Evolutionary conservation across 345 rosid species (phyloP).

Genomic region (Eucalyptus polybractea): DNA sequence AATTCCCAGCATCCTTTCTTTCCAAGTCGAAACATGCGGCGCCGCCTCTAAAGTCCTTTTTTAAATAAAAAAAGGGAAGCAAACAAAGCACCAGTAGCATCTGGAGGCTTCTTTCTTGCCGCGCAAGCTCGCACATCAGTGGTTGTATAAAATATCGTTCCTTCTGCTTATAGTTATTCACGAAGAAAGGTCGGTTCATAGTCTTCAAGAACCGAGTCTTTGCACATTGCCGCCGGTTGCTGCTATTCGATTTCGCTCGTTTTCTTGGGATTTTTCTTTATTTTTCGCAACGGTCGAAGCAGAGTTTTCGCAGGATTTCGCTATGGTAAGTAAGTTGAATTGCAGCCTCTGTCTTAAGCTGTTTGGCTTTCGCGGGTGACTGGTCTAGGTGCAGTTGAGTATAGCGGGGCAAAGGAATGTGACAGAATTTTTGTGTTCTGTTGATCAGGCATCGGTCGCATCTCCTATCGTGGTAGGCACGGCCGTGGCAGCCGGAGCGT

Average conservation of each 20-base stretch:
- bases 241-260: not conserved
- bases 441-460: not conserved
- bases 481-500: constrained; percentile 15
- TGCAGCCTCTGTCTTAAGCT: not conserved
- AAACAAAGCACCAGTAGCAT: not conserved
- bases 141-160: not conserved
- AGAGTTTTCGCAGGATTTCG: not conserved
- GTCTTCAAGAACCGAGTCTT: not conserved
- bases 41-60: not conserved
- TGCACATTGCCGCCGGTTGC: not conserved
- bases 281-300: not conserved
- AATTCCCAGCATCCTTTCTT: not conserved
- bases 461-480: constrained; percentile 7
- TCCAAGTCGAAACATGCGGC: not conserved
- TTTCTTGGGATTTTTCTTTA: not conserved
- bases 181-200: not conserved
- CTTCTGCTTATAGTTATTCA: not conserved
- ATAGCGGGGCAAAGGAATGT: not conserved
- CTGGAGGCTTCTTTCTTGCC: not conserved
- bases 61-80: not conserved
- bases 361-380: not conserved
- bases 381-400: not conserved
- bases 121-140: not conserved
- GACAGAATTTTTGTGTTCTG: not conserved
- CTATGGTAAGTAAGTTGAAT: not conserved